Conservation (phyloP, 805 yeast species). For the Wickerhamomyces strasburgensis region DNA sequence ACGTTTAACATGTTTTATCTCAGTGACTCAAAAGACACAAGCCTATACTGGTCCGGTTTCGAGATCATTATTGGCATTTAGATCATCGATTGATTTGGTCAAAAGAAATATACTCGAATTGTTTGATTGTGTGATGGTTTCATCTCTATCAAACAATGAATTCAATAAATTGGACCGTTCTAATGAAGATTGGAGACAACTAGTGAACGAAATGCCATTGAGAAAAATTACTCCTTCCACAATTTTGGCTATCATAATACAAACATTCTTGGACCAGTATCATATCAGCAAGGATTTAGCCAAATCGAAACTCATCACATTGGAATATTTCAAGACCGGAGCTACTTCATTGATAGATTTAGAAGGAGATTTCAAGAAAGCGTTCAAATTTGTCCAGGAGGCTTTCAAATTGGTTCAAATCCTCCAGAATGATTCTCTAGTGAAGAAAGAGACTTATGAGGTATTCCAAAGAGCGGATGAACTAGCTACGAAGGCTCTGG, state of each 20-base stretch:
- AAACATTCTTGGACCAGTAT: constrained; percentile 30
- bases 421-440: constrained; percentile 3
- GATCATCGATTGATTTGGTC: constrained; percentile 56
- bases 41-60: constrained; percentile 70
- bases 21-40: constrained; percentile 43
- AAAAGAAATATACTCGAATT: constrained; percentile 47
- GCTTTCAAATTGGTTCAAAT: constrained; percentile 8
- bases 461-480: constrained; percentile 5
- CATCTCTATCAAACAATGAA: constrained; percentile 51
- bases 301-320: not conserved
- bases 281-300: not conserved
- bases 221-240: constrained; percentile 52
- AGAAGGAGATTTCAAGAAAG: constrained; percentile 8
- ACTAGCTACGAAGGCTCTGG: constrained; percentile 4
- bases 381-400: constrained; percentile 8
- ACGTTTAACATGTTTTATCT: constrained; percentile 43
- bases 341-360: constrained; percentile 2
- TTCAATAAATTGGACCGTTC: constrained; percentile 46
- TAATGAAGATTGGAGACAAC: constrained; percentile 52
- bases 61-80: constrained; percentile 56
- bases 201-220: constrained; percentile 61
- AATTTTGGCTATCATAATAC: constrained; percentile 55
- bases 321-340: constrained; percentile 3
- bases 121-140: constrained; percentile 47
- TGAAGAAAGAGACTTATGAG: constrained; percentile 4